A percentile compares a stretch with the other conserved stretches of the same genome.
Conservation (phyloP, 805 yeast species). For the Saccharomycopsis sp. region DNA sequence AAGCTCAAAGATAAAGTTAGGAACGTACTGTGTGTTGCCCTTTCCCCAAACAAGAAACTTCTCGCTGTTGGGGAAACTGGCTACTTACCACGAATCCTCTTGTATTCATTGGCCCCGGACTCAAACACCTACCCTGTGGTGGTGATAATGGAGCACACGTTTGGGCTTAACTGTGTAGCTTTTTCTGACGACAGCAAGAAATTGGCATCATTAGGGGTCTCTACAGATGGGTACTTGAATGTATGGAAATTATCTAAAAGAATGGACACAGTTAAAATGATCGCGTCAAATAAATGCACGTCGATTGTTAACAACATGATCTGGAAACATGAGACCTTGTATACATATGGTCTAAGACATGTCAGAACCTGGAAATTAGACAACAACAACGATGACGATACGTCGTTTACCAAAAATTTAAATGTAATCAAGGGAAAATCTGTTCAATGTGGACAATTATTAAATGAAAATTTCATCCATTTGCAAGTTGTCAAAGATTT, state of each 20-base stretch:
- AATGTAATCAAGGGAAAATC: conserved; percentile 48
- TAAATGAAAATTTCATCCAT: conserved; percentile 45
- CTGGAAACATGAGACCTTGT: conserved; percentile 45
- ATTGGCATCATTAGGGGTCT: conserved; percentile 57
- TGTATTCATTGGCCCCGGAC: conserved; percentile 50
- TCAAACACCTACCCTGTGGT: conserved; percentile 44
- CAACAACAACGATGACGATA: conserved; percentile 18
- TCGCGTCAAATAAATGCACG: conserved; percentile 56
- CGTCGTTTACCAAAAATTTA: conserved; percentile 22
- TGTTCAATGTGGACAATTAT: conserved; percentile 43
- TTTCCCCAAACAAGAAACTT: conserved; percentile 46
- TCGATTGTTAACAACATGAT: conserved; percentile 46
- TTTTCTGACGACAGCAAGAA: conserved; percentile 54
- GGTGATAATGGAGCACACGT: conserved; percentile 53
- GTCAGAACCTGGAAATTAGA: conserved; percentile 55
- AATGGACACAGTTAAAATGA: conserved; percentile 29
- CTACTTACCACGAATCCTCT: conserved; percentile 55
- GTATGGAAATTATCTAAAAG: conserved; percentile 43
- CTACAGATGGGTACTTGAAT: conserved; percentile 61
- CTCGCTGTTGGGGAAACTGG: conserved; percentile 71
- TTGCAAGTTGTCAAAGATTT: conserved; percentile 30
- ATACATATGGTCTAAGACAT: conserved; percentile 57
- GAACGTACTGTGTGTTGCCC: conserved; percentile 48
- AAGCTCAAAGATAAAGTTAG: conserved; percentile 24
- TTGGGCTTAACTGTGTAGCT: conserved; percentile 48